These are phyloP conservation scores for Panellus pusillus DNA, from an alignment of 768 basidiomycete genomes.

Conservation along the genomic window DNA sequence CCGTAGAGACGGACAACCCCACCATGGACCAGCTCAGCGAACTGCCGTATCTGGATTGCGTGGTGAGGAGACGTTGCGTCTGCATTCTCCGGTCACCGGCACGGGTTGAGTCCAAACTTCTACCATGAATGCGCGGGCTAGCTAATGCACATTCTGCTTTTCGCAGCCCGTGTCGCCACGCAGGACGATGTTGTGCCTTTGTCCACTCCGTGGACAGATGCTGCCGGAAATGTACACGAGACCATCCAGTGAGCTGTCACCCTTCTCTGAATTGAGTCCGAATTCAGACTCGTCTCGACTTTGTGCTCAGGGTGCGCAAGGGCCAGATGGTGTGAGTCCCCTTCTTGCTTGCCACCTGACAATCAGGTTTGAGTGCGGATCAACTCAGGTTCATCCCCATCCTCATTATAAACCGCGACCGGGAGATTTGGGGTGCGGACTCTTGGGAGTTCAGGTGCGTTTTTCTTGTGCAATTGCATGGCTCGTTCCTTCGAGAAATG, in stretches of 20 bases:
- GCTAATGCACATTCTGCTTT: too few relatives aligned
- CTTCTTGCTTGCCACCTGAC: too few relatives aligned
- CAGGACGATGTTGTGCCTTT: conserved; percentile 43
- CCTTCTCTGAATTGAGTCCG: conserved; percentile 26
- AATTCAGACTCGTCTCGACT: too few relatives aligned
- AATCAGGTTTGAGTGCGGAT: too few relatives aligned
- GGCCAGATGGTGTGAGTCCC: background rate
- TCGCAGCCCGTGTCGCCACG: conserved; percentile 29
- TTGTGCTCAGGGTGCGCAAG: background rate
- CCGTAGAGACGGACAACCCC: conserved; percentile 40
- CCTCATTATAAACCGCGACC: conserved; percentile 35
- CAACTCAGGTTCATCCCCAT: conserved; percentile 1
- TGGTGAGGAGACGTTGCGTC: conserved; percentile 48
- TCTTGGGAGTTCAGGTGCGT: conserved; percentile 41
- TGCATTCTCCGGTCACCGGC: conserved; percentile 24
- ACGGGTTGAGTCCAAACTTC: background rate
- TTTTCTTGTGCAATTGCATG: too few relatives aligned
- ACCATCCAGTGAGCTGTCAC: conserved; percentile 22
- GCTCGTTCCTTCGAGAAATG: too few relatives aligned
- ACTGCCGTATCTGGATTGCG: conserved; percentile 53
- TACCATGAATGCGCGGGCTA: too few relatives aligned
- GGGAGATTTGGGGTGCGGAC: conserved; percentile 45
- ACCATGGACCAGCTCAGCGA: conserved; percentile 54
- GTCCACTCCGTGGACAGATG: conserved; percentile 36
- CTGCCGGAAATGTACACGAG: conserved; percentile 30